A percentile compares a stretch with the other conserved stretches of the same genome.
Conservation (phyloP, 176 grass and related monocot species). For the Miscanthus lutarioriparius region DNA sequence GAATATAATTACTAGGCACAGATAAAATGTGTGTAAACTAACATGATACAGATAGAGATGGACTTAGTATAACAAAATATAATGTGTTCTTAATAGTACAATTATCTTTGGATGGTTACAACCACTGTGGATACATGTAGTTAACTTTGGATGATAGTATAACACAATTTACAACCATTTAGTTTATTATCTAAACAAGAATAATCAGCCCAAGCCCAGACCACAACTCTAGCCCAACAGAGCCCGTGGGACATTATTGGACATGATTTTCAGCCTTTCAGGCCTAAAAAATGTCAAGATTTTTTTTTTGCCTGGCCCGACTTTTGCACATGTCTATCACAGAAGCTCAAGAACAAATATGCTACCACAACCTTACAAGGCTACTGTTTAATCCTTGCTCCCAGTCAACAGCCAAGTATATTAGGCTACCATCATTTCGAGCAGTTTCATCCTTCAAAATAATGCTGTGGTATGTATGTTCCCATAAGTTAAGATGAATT, state of each 20-base stretch:
- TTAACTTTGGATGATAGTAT: too few species aligned
- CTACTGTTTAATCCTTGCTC: not conserved
- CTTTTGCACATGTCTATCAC: too few species aligned
- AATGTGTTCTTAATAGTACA: not conserved
- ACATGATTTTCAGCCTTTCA: not conserved
- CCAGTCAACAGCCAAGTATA: too few species aligned
- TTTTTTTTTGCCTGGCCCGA: too few species aligned
- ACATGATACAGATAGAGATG: not conserved
- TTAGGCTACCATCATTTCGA: slow-evolving; percentile 51
- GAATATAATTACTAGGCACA: not conserved
- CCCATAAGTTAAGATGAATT: not conserved
- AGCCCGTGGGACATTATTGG: not conserved
- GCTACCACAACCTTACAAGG: not conserved
- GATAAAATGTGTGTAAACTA: not conserved
- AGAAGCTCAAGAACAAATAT: too few species aligned
- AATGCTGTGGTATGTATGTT: slow-evolving; percentile 65
- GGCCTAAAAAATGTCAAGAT: too few species aligned
- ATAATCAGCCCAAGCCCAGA: not conserved
- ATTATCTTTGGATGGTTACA: not conserved
- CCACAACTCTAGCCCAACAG: not conserved
- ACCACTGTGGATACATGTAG: not conserved
- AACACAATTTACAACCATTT: too few species aligned
- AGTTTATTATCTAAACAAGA: not conserved
- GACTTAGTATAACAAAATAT: not conserved
- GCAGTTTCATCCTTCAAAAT: slow-evolving; percentile 56